Evolutionary conservation across 208 protist species (phyloP).

Genomic region (Crithidia thermophila): DNA sequence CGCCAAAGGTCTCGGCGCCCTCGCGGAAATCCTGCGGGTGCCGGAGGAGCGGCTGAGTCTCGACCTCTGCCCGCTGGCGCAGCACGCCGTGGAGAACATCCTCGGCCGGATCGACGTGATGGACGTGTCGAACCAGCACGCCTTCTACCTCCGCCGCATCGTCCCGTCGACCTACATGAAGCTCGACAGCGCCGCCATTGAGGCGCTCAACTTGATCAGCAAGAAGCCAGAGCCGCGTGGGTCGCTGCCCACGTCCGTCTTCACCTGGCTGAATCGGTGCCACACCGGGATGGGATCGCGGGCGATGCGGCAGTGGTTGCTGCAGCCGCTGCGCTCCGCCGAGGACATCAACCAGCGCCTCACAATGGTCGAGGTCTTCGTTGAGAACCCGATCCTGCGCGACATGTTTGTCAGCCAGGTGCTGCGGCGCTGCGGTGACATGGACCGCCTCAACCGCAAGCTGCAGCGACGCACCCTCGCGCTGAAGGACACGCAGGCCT

Average conservation of each 20-base stretch:
- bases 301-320: constrained; percentile 97
- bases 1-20: constrained; percentile 32
- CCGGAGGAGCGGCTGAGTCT: constrained; percentile 74
- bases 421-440: constrained; percentile 92
- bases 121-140: constrained; percentile 67
- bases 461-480: constrained; percentile 82
- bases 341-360: constrained; percentile 94
- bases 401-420: constrained; percentile 79
- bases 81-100: constrained; percentile 70
- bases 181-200: constrained; percentile 93
- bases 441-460: constrained; percentile 93
- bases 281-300: constrained; percentile 96
- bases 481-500: constrained; percentile 88
- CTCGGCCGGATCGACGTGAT: constrained; percentile 64
- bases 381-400: constrained; percentile 87
- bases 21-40: constrained; percentile 82
- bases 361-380: constrained; percentile 94
- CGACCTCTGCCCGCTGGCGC: constrained; percentile 43
- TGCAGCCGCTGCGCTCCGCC: constrained; percentile 95
- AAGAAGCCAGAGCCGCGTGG: constrained; percentile 82
- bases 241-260: constrained; percentile 81
- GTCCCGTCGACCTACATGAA: constrained; percentile 92
- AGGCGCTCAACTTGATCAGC: constrained; percentile 92
- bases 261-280: constrained; percentile 96
- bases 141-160: constrained; percentile 82